These are phyloP conservation scores for Selaginella moellendorffii DNA, from an alignment of 75 land plant genomes.

Conservation along the genomic window DNA sequence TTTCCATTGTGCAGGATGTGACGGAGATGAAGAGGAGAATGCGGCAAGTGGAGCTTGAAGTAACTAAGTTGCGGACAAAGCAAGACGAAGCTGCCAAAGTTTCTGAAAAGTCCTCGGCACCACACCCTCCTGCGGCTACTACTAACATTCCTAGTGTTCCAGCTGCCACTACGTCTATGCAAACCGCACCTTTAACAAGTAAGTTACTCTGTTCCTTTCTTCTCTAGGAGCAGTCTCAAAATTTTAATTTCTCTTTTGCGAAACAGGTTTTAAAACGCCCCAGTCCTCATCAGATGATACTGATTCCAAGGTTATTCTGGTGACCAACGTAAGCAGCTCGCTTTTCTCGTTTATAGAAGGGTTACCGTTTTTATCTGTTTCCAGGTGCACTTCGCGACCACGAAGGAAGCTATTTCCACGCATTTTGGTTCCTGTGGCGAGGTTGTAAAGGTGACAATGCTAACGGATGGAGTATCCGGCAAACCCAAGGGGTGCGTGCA, in stretches of 20 bases:
- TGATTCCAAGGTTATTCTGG: background rate
- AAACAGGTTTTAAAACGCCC: no score
- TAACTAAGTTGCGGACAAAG: conserved; percentile 39
- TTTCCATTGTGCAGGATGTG: conserved; percentile 25
- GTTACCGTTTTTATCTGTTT: background rate
- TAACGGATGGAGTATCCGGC: conserved; percentile 58
- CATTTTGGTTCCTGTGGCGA: conserved; percentile 86
- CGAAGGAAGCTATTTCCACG: conserved; percentile 62
- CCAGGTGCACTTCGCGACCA: conserved; percentile 91
- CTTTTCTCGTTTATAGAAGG: background rate
- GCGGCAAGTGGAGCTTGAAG: conserved; percentile 42
- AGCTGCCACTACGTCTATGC: background rate
- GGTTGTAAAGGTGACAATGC: conserved; percentile 49
- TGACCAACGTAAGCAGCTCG: background rate
- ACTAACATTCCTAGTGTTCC: conserved; percentile 11
- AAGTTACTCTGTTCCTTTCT: background rate
- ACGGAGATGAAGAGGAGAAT: conserved; percentile 38
- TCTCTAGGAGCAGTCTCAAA: background rate
- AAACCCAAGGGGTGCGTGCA: conserved; percentile 68
- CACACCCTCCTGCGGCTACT: background rate
- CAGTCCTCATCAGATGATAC: background rate
- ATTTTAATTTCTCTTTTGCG: background rate
- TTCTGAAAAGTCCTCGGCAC: conserved; percentile 18
- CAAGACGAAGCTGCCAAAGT: conserved; percentile 28
- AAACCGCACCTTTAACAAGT: background rate